Conservation (phyloP, 768 basidiomycete species). For the Calocybe gangraenosa region DNA sequence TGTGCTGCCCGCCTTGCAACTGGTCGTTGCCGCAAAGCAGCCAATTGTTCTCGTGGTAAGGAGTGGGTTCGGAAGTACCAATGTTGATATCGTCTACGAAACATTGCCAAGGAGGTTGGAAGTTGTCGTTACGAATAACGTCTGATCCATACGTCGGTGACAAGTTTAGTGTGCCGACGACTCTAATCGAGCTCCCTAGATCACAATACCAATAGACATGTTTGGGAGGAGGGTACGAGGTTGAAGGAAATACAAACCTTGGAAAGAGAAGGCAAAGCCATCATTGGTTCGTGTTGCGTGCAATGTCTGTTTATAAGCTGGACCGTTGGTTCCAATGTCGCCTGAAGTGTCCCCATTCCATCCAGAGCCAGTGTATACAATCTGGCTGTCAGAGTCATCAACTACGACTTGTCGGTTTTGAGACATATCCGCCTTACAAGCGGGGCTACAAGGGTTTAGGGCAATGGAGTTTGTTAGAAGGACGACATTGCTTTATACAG, state of each 20-base stretch:
- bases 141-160: conserved; percentile 3
- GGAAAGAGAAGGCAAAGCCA: conserved; percentile 24
- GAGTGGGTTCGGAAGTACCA: not conserved
- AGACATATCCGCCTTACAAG: too few species aligned
- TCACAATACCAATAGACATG: not conserved
- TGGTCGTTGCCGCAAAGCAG: conserved; percentile 15
- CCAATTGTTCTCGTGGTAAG: conserved; percentile 14
- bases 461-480: too few species aligned
- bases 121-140: not conserved
- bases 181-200: not conserved
- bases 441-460: too few species aligned
- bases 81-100: conserved; percentile 18
- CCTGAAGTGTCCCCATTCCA: conserved; percentile 24
- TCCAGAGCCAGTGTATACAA: conserved; percentile 20
- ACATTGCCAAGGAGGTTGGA: conserved; percentile 20
- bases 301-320: conserved; percentile 24
- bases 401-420: conserved; percentile 14
- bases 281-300: conserved; percentile 23
- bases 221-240: not conserved
- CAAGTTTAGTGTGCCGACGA: conserved; percentile 10
- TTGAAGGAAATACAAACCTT: too few species aligned
- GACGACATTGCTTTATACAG: too few species aligned
- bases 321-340: conserved; percentile 26
- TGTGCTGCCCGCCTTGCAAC: conserved; percentile 18
- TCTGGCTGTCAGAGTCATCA: conserved; percentile 27